Evolutionary conservation across 75 land plant species (phyloP), one percentile per base, ranked within the genome.

Genomic region (Selaginella tamariscina): DNA sequence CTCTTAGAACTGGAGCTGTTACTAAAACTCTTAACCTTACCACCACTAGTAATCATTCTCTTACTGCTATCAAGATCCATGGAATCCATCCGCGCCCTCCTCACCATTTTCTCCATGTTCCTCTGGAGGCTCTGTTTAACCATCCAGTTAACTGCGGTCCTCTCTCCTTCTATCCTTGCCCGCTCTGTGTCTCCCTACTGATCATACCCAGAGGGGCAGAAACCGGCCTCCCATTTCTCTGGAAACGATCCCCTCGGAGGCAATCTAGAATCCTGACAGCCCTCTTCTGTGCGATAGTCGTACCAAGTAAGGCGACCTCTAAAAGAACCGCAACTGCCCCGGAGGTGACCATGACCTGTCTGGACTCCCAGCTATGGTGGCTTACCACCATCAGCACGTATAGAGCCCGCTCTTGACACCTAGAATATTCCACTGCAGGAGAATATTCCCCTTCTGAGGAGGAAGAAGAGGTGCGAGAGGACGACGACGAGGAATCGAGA

Each of bases 61-160:
- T 81, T 80, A 1, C 82, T 77, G 11, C 80, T 82, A 26, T 73
- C 79, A 33, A 86, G 75, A 32, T 82, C 82, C 39, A 66, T 60
- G n/a, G 66, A 59, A 31, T 91, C 91, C 39, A 89, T 67, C 68
- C 88, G 84, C 2, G 97, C 97, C 32, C 97, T 72, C 68, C 75
- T 75, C 31, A 72, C 85, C 24, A 92, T 92, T 32, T 85, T 76
- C 68, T 74, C 77, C 90, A 92, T 77, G 69, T 91, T 92, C 67
- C 69, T 80, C 73, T 89, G 81, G 78, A 92, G 72, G 76, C 95
- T 92, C 84, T 89, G 85, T 64, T 84, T 85, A 32, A 86, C 97
- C 70, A 92, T 70, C 33, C 73, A 72, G 73, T 74, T 87, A 72
- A 89, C 97, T 26, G 85, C 87, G 62, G 65, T 81, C 70, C 78